Conservation (phyloP, 2,329 filamentous ascomycete genomes). For the Aspergillus felis region DNA sequence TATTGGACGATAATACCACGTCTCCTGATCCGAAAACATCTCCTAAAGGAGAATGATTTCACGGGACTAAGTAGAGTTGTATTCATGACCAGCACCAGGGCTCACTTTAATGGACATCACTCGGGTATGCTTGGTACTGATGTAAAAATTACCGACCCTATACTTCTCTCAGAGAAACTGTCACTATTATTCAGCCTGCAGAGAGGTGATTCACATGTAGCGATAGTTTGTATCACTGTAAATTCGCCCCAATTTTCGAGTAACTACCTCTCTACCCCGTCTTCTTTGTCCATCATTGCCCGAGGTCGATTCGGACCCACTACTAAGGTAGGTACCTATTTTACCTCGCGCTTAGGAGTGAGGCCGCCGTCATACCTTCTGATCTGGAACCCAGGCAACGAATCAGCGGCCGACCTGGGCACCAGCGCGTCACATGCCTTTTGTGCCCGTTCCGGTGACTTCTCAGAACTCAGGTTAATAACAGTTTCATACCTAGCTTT, state of each 20-base stretch:
- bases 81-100: background rate
- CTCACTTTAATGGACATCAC: background rate
- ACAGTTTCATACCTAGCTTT: background rate
- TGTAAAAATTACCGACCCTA: too few relatives aligned
- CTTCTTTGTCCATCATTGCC: background rate
- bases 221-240: background rate
- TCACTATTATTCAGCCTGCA: background rate
- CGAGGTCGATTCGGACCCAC: too few relatives aligned
- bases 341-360: background rate
- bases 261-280: background rate
- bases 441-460: constrained; percentile 9
- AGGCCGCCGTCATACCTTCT: background rate
- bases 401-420: constrained; percentile 8
- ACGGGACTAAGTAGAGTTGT: background rate
- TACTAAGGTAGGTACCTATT: too few relatives aligned
- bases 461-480: background rate
- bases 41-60: background rate
- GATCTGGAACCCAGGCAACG: constrained; percentile 11
- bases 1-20: background rate
- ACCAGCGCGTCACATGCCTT: constrained; percentile 12
- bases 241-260: background rate
- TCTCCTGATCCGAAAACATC: background rate
- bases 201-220: background rate
- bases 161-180: background rate
- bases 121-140: background rate